Conservation (phyloP, 129 eudicot genomes). For the Flaveria trinervia region DNA sequence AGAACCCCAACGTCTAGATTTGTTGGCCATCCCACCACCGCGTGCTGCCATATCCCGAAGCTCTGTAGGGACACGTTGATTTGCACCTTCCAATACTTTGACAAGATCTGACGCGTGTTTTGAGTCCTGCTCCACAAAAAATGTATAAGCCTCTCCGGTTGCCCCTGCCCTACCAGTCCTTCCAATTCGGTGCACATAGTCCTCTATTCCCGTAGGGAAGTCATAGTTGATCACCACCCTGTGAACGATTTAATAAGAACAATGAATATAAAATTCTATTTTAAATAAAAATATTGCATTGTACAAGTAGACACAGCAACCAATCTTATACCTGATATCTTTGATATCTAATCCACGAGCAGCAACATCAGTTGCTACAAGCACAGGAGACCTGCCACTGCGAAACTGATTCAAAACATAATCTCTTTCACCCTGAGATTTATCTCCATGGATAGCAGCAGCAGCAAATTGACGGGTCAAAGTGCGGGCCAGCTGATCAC, state of each 20-base stretch:
- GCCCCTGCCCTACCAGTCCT: slow-evolving; percentile 99
- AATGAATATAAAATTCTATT: not conserved
- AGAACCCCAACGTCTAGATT: slow-evolving; percentile 61
- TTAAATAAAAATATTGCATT: not conserved
- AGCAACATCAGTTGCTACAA: slow-evolving; percentile 98
- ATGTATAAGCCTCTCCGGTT: slow-evolving; percentile 85
- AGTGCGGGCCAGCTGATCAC: slow-evolving; percentile 82
- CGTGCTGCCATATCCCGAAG: slow-evolving; percentile 78
- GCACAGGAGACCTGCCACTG: slow-evolving; percentile 84
- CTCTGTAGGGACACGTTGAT: slow-evolving; percentile 79
- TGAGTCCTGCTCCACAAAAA: slow-evolving; percentile 70
- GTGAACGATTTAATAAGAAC: slow-evolving; percentile 3
- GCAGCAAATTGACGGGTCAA: slow-evolving; percentile 76
- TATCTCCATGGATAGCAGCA: slow-evolving; percentile 98
- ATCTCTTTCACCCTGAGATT: slow-evolving; percentile 89
- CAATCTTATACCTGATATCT: slow-evolving; percentile 69
- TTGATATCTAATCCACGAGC: slow-evolving; percentile 95
- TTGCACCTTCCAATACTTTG: slow-evolving; percentile 88
- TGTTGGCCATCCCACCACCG: slow-evolving; percentile 74
- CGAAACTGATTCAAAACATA: slow-evolving; percentile 83
- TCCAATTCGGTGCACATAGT: slow-evolving; percentile 95
- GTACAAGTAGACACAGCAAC: not conserved
- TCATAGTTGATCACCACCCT: slow-evolving; percentile 94
- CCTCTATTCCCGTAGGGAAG: slow-evolving; percentile 93
- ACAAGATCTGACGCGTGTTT: slow-evolving; percentile 88